These are phyloP conservation scores for Tricholoma flavovirens DNA, from an alignment of 768 basidiomycete species.

Conservation along the genomic window DNA sequence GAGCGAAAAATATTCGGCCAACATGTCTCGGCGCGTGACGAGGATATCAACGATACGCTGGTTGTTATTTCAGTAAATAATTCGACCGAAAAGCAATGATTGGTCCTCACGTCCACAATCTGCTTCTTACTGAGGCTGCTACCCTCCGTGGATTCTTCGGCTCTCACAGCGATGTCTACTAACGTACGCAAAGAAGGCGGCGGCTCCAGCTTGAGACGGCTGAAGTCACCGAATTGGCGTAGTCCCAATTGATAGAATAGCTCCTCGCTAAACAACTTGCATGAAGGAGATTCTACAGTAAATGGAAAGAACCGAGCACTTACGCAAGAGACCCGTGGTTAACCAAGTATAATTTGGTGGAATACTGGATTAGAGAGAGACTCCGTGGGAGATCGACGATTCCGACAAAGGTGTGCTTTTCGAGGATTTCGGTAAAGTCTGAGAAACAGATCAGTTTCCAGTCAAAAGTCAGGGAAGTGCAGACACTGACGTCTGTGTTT, in stretches of 20 bases:
- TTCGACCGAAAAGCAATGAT: slow-evolving; percentile 1
- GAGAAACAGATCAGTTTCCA: neutral
- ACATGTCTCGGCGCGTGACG: slow-evolving; percentile 67
- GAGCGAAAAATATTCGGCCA: slow-evolving; percentile 87
- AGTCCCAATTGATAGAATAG: slow-evolving; percentile 92
- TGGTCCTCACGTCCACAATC: slow-evolving; percentile 63
- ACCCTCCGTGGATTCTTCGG: slow-evolving; percentile 51
- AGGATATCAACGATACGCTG: slow-evolving; percentile 66
- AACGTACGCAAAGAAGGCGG: slow-evolving; percentile 68
- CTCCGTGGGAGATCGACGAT: slow-evolving; percentile 73
- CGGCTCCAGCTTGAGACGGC: slow-evolving; percentile 75
- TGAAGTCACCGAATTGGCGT: slow-evolving; percentile 83
- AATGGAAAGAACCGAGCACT: slow-evolving; percentile 24
- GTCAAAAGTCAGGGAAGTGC: neutral
- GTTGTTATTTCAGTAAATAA: neutral
- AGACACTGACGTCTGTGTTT: slow-evolving; percentile 60
- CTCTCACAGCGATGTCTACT: slow-evolving; percentile 72
- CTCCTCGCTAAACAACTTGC: slow-evolving; percentile 58
- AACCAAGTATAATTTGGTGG: slow-evolving; percentile 84
- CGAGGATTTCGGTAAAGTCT: slow-evolving; percentile 82
- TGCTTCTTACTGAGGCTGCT: slow-evolving; percentile 52
- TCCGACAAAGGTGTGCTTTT: slow-evolving; percentile 88
- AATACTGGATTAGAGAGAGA: slow-evolving; percentile 79
- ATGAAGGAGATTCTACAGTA: neutral
- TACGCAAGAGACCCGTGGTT: slow-evolving; percentile 84